Conservation (phyloP, 306 rosid genomes). For the Dicorynia guianensis region DNA sequence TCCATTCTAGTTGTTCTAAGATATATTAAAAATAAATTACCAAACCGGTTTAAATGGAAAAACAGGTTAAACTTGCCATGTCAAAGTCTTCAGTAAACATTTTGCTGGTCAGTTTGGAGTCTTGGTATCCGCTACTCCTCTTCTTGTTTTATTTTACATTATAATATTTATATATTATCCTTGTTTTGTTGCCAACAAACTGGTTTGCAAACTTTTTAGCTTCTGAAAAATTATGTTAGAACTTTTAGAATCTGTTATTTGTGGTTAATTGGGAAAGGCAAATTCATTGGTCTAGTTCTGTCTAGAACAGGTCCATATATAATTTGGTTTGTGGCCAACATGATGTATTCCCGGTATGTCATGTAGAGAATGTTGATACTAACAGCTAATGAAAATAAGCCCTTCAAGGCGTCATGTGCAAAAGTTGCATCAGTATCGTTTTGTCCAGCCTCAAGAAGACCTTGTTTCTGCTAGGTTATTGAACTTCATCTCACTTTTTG, state of each 20-base stretch:
- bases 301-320: background rate
- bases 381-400: slow-evolving; percentile 1
- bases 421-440: background rate
- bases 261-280: slow-evolving; percentile 10
- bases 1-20: background rate
- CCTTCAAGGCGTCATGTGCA: background rate
- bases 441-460: slow-evolving; percentile 16
- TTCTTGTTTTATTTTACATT: background rate
- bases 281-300: slow-evolving; percentile 19
- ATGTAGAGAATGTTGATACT: background rate
- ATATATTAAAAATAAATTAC: background rate
- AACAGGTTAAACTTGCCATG: background rate
- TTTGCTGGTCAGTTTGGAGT: background rate
- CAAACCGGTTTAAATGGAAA: background rate
- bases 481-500: background rate
- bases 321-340: background rate
- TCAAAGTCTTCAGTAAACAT: background rate
- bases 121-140: background rate
- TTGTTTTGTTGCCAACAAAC: background rate
- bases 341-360: slow-evolving; percentile 8
- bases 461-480: background rate
- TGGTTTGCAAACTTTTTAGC: background rate
- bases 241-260: slow-evolving; percentile 10
- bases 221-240: background rate
- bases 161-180: background rate